Evolutionary conservation across 805 yeast genomes (phyloP).

Genomic region (Schwanniomyces occidentalis): DNA sequence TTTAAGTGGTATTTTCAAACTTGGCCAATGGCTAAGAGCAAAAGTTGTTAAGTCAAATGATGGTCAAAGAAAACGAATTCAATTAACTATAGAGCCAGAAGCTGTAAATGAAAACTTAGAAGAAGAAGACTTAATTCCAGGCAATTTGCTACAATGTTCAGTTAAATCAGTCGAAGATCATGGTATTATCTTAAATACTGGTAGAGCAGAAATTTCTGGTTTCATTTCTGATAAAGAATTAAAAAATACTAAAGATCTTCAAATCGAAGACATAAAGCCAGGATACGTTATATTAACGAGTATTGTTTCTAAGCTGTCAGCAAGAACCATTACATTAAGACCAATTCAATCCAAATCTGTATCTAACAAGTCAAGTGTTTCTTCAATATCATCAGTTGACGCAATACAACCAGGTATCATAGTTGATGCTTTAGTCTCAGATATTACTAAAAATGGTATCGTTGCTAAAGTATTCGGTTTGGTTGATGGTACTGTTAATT

Average conservation of each 20-base stretch:
- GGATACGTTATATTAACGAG: constrained; percentile 75
- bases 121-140: constrained; percentile 63
- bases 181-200: constrained; percentile 77
- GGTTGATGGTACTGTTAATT: constrained; percentile 66
- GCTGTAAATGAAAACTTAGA: constrained; percentile 61
- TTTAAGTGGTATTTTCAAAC: constrained; percentile 51
- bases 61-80: constrained; percentile 61
- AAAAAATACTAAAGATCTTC: constrained; percentile 31
- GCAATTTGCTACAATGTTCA: constrained; percentile 71
- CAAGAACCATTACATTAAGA: constrained; percentile 61
- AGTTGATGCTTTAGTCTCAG: constrained; percentile 71
- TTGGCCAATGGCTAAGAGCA: constrained; percentile 90
- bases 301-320: constrained; percentile 43
- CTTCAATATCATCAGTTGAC: constrained; percentile 70
- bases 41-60: constrained; percentile 58
- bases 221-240: constrained; percentile 76
- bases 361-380: constrained; percentile 48
- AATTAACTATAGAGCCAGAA: constrained; percentile 72
- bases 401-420: constrained; percentile 83
- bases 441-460: constrained; percentile 61
- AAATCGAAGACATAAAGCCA: constrained; percentile 36
- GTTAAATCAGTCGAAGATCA: constrained; percentile 87
- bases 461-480: constrained; percentile 74
- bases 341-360: constrained; percentile 40
- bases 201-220: constrained; percentile 58